Evolutionary conservation across 495 filamentous ascomycete genomes (phyloP).

Genomic region (Durotheca rogersii): DNA sequence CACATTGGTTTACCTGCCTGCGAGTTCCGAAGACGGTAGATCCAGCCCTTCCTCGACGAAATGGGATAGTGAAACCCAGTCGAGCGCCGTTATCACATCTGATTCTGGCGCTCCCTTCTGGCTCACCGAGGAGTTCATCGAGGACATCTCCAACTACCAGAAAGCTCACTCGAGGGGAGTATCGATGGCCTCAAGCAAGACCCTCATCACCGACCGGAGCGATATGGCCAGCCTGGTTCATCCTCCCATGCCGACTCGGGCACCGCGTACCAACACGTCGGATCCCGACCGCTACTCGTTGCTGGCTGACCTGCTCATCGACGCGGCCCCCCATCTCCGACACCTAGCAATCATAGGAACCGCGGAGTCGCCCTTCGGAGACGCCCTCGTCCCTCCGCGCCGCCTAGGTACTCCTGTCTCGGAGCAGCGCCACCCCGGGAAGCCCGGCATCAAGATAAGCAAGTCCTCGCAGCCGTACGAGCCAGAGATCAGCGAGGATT

Average conservation of each 20-base stretch:
- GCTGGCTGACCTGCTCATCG: conserved; percentile 27
- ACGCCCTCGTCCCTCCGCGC: conserved; percentile 3
- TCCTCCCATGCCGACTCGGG: no score
- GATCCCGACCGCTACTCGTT: conserved; percentile 5
- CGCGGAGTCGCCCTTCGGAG: background rate
- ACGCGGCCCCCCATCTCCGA: conserved; percentile 23
- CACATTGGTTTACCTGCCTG: conserved; percentile 10
- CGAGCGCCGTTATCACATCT: background rate
- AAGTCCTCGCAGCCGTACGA: conserved; percentile 5
- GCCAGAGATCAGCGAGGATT: conserved; percentile 5
- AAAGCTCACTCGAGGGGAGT: conserved; percentile 10
- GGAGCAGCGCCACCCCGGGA: conserved; percentile 39
- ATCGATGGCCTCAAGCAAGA: conserved; percentile 19
- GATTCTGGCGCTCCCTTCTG: conserved; percentile 14
- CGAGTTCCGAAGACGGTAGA: conserved; percentile 16
- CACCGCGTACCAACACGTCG: background rate
- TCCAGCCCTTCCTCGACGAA: conserved; percentile 12
- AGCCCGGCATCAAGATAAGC: conserved; percentile 20
- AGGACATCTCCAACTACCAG: conserved; percentile 8
- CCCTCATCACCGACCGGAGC: conserved; percentile 9
- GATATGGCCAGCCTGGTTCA: conserved; percentile 13
- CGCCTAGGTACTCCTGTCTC: conserved; percentile 22
- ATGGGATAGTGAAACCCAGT: conserved; percentile 13
- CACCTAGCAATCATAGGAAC: conserved; percentile 16
- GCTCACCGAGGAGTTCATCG: conserved; percentile 21